These are phyloP conservation scores for Neofusicoccum sp. DNA, from an alignment of 2,329 filamentous ascomycete genomes.

Conservation along the genomic window DNA sequence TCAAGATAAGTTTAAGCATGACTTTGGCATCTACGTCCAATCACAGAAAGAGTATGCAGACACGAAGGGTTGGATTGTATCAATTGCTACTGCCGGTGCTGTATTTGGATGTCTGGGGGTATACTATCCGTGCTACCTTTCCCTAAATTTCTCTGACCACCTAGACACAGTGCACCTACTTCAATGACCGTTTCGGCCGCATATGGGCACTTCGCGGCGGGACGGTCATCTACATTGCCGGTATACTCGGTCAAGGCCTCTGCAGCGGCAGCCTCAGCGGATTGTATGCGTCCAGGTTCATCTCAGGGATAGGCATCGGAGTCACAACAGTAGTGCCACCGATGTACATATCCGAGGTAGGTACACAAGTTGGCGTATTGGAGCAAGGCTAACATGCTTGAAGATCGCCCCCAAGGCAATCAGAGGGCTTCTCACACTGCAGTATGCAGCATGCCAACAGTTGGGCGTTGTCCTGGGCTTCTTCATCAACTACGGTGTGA, in stretches of 20 bases:
- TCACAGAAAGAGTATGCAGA: slow-evolving; percentile 20
- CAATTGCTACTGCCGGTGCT: slow-evolving; percentile 22
- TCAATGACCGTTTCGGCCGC: slow-evolving; percentile 19
- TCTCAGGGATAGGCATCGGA: too few species aligned
- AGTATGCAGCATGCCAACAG: too few species aligned
- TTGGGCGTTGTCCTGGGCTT: too few species aligned
- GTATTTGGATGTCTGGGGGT: slow-evolving; percentile 20
- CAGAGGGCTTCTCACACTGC: too few species aligned
- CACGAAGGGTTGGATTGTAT: slow-evolving; percentile 22
- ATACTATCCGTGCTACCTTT: background rate
- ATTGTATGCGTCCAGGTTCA: too few species aligned
- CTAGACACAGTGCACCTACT: slow-evolving; percentile 16
- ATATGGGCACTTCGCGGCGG: slow-evolving; percentile 19
- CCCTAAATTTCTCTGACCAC: background rate
- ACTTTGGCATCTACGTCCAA: background rate
- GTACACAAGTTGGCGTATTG: too few species aligned
- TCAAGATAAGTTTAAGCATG: background rate
- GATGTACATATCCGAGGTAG: too few species aligned
- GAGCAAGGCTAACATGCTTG: too few species aligned
- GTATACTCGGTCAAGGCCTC: slow-evolving; percentile 28
- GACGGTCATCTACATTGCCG: slow-evolving; percentile 21
- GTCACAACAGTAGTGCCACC: too few species aligned
- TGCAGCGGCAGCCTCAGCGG: slow-evolving; percentile 27
- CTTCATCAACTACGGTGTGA: too few species aligned
- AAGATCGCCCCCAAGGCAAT: too few species aligned